Percentiles rank a stretch among this genome's conserved stretches.
phyloP scores from a whole-genome alignment of 2,329 filamentous ascomycete genomes.

The Elsinoe arachidis region DNA sequence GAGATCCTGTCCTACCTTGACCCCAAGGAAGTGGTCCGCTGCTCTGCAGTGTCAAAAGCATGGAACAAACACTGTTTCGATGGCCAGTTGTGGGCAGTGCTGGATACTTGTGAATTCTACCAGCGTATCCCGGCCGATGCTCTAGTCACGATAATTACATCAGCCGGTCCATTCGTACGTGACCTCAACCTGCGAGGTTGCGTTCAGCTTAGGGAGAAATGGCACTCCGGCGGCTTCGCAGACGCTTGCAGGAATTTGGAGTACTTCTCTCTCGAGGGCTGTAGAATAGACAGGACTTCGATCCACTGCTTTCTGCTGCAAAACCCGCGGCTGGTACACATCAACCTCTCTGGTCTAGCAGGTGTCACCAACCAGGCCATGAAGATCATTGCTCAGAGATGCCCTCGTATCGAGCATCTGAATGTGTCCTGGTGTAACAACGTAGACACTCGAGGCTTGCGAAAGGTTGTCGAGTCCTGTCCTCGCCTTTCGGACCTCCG shows the following conservation, averaged over 20 bases:
- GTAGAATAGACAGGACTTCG: slow-evolving; percentile 68
- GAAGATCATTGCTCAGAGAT: slow-evolving; percentile 74
- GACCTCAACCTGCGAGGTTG: slow-evolving; percentile 87
- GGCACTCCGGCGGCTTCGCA: slow-evolving; percentile 67
- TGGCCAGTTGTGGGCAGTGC: slow-evolving; percentile 80
- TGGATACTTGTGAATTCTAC: slow-evolving; percentile 78
- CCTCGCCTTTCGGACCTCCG: slow-evolving; percentile 67
- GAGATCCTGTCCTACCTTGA: slow-evolving; percentile 66
- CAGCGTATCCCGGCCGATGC: slow-evolving; percentile 75
- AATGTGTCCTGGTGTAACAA: slow-evolving; percentile 92
- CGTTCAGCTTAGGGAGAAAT: slow-evolving; percentile 76
- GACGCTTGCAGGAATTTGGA: slow-evolving; percentile 79
- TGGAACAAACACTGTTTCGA: slow-evolving; percentile 86
- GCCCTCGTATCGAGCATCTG: slow-evolving; percentile 70
- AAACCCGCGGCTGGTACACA: slow-evolving; percentile 68
- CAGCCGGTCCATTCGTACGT: slow-evolving; percentile 81
- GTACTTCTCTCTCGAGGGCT: slow-evolving; percentile 82
- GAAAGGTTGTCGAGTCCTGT: slow-evolving; percentile 64
- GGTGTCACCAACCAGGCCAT: slow-evolving; percentile 76
- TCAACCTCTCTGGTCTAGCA: slow-evolving; percentile 76
- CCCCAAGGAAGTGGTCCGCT: slow-evolving; percentile 72
- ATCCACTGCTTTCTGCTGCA: slow-evolving; percentile 71
- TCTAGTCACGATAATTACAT: slow-evolving; percentile 72
- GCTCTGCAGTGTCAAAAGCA: slow-evolving; percentile 65
- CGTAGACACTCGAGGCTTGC: slow-evolving; percentile 69